Evolutionary conservation across 495 filamentous ascomycete genomes (phyloP), one percentile per base, ranked within the genome.

Genomic region (Hypomontagnella monticulosa): DNA sequence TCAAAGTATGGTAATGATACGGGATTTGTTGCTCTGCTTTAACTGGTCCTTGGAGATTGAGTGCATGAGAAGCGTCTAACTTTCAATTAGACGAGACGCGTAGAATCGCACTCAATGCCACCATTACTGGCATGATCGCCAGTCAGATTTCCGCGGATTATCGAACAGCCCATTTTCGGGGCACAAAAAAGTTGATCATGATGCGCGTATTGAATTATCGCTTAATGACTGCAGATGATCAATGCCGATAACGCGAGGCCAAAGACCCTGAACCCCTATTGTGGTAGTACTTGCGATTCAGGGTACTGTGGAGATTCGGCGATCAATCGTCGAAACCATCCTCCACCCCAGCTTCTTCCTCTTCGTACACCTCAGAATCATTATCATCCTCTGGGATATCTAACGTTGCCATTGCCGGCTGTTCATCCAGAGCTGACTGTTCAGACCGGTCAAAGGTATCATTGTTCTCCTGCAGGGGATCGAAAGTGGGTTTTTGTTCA

Each of bases 361-460:
- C 78, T 47, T 81, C 80, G 43, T 80, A 82, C 41, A 73, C 70
- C 66, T 80, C 79, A 36, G 78, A 79, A 48, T 76, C 75, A 11
- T 72, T 71, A 53, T 62, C 70, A 53, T 62, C 70, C 8, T 67
- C 67, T 36, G 70, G 60, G 34, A 61, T 73, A 36, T 67, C 63
- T 1, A 48, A 51, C 30, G 52, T 58, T 52, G 46, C 62, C 56
- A 54, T 40, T 11, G 42, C 42, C 2, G 40, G 51, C 36, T 65
- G 60, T 9, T 56, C 41, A 6, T 70, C 60, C 23, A 32, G 46
- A n/a, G 47, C 32, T 20, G 52, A 30, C 12, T 66, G 46, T 16
- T 62, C 61, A 27, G 14, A 16, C 18, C 50, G 36, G 7, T 20
- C 36, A 44, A 16, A 2, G 36, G n/a, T 48, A 34, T 66, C 63